Evolutionary conservation across 192 early-diverging fungal genomes (phyloP), one percentile per base, ranked within the genome.

Genomic region (Polychytrium aggregatum): DNA sequence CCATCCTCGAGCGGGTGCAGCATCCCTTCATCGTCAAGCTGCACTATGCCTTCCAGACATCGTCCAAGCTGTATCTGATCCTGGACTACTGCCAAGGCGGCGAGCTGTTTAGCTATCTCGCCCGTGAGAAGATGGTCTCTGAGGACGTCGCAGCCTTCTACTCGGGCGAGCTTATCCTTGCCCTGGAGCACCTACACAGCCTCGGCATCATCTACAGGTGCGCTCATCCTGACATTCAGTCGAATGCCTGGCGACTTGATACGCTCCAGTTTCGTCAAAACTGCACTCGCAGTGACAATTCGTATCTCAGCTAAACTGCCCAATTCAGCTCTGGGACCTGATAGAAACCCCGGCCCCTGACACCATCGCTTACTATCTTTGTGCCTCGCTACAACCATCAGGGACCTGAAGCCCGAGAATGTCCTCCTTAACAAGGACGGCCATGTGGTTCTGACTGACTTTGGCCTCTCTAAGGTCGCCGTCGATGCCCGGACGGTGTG

Each of bases 1-100:
- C 78, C 43, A 88, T 96, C 46, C 70, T 96, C 37, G 84, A 87
- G 40, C 83, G 83, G 26, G 77, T 90, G 18, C 72, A 78, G 21
- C 86, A 94, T 56, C 87, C 91, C 3, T 95, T 92, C 58, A 88
- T 95, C 50, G 89, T 97, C 54, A 87, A 85, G 54, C 72, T 97
- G 36, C 76, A 79, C 60, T 94, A 86, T 49, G 91, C 91, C 17
- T 97, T 97, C 63, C 91, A 97, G 62, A 88, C 87, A 17, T 71
- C 83, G 37, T 76, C 81, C 34, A 79, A 81, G 50, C 71, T 97
- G 20, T 93, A 85, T 63, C 62, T 97, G 59, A 85, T 97, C 52
- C 68, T 97, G 52, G 82, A 83, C 44, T 97, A 91, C 67, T 70
- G 70, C 0, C 44, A 79, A 2, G 93, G 93, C 34, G 93, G 93